Evolutionary conservation across 352 stramenopile species (phyloP).

Genomic region (Elongisporangium anandrum): DNA sequence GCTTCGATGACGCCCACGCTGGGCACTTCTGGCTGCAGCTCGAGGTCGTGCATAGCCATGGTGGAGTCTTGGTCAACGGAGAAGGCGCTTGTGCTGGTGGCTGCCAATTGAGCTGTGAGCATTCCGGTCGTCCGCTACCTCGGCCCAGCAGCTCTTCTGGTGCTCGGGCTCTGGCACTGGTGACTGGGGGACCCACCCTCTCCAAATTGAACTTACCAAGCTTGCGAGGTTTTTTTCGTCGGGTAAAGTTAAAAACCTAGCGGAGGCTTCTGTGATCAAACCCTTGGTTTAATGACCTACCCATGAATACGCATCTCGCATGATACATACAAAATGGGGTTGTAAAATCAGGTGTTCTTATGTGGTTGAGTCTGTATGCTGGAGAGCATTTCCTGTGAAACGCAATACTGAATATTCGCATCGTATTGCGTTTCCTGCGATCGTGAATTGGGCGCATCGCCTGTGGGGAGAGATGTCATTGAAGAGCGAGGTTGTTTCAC

Average conservation of each 20-base stretch:
- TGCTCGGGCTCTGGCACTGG: background rate
- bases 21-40: background rate
- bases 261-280: background rate
- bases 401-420: background rate
- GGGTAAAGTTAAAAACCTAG: background rate
- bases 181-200: background rate
- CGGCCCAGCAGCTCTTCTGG: background rate
- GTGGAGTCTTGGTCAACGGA: background rate
- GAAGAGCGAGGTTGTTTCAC: background rate
- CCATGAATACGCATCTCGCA: background rate
- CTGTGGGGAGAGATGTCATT: background rate
- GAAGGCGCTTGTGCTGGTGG: background rate
- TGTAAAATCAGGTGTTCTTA: background rate
- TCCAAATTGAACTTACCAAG: background rate
- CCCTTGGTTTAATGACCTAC: background rate
- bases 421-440: background rate
- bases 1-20: constrained; percentile 21
- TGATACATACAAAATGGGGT: background rate
- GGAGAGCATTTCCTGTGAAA: background rate
- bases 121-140: background rate
- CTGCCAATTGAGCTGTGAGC: background rate
- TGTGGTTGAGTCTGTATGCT: background rate
- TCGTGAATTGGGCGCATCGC: background rate
- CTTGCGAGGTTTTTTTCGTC: background rate
- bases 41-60: background rate